Evolutionary conservation across 331 rosid genomes (phyloP), one percentile per base, ranked within the genome.

Genomic region (Acacia pycnantha): DNA sequence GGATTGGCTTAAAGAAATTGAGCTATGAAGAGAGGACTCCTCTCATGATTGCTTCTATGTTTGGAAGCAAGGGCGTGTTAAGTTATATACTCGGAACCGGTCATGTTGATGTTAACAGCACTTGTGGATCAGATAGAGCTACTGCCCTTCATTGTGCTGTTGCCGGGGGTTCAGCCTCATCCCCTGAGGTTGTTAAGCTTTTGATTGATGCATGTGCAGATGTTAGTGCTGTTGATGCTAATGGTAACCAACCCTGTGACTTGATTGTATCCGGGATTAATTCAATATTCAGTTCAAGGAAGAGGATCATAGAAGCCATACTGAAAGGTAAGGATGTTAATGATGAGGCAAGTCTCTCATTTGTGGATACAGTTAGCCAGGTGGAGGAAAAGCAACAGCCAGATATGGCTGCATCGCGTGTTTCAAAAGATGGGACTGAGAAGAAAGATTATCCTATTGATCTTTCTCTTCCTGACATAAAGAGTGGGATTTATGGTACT

Each of bases 111-210:
- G 94, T 94, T 73, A 92, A 92, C 78, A 74, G 75, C 72, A 76
- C 81, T 21, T 88, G 87, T 37, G 94, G 97, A 9, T 89, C 92
- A 0, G 98, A 94, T 82, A 53, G 88, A 12, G 95, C 91, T 35
- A 91, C 97, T 0, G 94, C 97, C 31, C 98, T 94, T 77, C 98
- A 92, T 76, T 93, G 97, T 69, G 97, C 97, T 24, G 93, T 88
- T 82, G 91, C 85, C 62, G 98, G 98, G 16, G 91, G 88, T 41
- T 91, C 97, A 50, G 83, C 88, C 61, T 61, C 85, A 53, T 81
- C 93, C 6, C 88, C 83, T 76, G 95, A 89, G 81, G 83, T 91
- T 56, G 91, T 91, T 40, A 88, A 90, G 90, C 82, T 89, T 31
- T 84, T 92, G 91, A 89, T 92, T 62, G 90, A 84, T 53, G 92